phyloP scores from a whole-genome alignment of 306 rosid genomes.

The Lathyrus oleraceus region DNA sequence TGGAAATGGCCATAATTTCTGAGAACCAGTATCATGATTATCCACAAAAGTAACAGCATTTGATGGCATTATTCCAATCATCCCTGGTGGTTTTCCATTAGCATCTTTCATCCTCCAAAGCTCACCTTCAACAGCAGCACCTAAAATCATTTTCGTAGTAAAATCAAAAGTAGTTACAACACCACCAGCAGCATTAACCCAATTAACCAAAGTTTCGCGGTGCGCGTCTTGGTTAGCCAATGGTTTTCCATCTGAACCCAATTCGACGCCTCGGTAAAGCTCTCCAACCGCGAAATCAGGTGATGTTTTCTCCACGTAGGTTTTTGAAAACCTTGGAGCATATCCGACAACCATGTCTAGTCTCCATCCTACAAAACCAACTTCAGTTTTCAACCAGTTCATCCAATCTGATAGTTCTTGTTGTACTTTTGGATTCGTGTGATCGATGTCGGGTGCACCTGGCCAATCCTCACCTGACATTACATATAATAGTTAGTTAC shows the following conservation, averaged over 20 bases:
- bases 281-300: constrained; percentile 76
- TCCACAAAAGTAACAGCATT: constrained; percentile 67
- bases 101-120: constrained; percentile 53
- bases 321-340: constrained; percentile 50
- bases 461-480: constrained; percentile 41
- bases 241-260: constrained; percentile 40
- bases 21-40: constrained; percentile 69
- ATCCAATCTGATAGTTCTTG: constrained; percentile 57
- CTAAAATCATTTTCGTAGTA: constrained; percentile 48
- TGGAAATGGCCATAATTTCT: constrained; percentile 55
- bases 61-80: constrained; percentile 65
- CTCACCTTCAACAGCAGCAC: constrained; percentile 56
- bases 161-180: constrained; percentile 47
- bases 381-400: constrained; percentile 68
- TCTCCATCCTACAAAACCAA: constrained; percentile 71
- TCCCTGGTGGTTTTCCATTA: constrained; percentile 58
- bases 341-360: constrained; percentile 69
- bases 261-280: constrained; percentile 41
- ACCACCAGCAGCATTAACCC: constrained; percentile 49
- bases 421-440: constrained; percentile 59
- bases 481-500: background rate
- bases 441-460: constrained; percentile 63
- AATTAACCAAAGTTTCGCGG: constrained; percentile 32
- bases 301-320: constrained; percentile 55
- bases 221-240: constrained; percentile 48